Percentiles rank a stretch among this genome's conserved stretches.
These are phyloP conservation scores for Fusarium sp. DNA, from an alignment of 2,329 filamentous ascomycete species.

Conservation along the genomic window DNA sequence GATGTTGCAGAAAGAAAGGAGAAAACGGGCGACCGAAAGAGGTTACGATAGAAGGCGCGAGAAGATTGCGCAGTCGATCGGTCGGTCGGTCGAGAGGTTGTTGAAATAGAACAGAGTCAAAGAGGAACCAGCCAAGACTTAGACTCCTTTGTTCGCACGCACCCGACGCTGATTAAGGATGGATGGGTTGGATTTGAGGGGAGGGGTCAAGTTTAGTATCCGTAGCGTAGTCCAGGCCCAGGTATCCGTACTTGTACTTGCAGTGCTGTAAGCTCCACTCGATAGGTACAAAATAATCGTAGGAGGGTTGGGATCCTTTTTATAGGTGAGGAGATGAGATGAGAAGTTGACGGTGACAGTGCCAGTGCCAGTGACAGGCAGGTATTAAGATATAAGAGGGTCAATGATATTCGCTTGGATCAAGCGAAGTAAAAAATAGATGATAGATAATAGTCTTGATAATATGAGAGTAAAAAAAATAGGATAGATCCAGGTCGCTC, in stretches of 20 bases:
- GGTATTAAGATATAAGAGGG: slow-evolving; percentile 16
- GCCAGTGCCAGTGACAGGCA: not conserved
- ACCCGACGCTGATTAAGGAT: slow-evolving; percentile 36
- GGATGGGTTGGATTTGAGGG: slow-evolving; percentile 24
- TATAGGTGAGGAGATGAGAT: slow-evolving; percentile 11
- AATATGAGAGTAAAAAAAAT: not conserved
- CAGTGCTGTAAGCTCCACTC: slow-evolving; percentile 32
- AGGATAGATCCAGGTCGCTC: slow-evolving; percentile 23
- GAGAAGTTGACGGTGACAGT: slow-evolving; percentile 10
- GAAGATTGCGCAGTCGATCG: slow-evolving; percentile 24
- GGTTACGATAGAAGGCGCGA: slow-evolving; percentile 11
- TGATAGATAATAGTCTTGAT: not conserved
- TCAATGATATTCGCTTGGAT: slow-evolving; percentile 15
- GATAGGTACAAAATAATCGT: slow-evolving; percentile 28
- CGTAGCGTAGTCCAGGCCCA: slow-evolving; percentile 8
- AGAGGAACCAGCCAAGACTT: slow-evolving; percentile 37
- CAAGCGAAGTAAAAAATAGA: slow-evolving; percentile 17
- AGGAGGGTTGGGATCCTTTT: slow-evolving; percentile 26
- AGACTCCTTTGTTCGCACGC: slow-evolving; percentile 43
- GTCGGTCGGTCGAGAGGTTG: slow-evolving; percentile 26
- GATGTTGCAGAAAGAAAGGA: not conserved
- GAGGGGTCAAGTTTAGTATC: slow-evolving; percentile 13
- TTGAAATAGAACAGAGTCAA: slow-evolving; percentile 30
- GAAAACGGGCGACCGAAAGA: slow-evolving; percentile 1
- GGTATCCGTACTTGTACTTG: not conserved